phyloP scores from a whole-genome alignment of 2,329 filamentous ascomycete genomes.

The Colletotrichum endophyticum region DNA sequence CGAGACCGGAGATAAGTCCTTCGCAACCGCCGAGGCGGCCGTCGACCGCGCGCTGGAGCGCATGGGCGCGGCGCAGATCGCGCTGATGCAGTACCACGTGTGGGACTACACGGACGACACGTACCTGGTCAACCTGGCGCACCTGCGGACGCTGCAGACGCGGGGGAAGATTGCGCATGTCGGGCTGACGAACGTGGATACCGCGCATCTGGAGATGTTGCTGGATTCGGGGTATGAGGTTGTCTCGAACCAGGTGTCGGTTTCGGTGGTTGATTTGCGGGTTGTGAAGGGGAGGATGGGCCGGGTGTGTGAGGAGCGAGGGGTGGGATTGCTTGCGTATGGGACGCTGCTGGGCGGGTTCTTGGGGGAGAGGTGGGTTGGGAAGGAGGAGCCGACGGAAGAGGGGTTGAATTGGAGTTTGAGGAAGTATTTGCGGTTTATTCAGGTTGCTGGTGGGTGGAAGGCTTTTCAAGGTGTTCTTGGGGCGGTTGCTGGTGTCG shows the following conservation, averaged over 20 bases:
- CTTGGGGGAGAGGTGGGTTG: slow-evolving; percentile 26
- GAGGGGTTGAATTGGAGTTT: slow-evolving; percentile 25
- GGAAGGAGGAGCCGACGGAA: slow-evolving; percentile 11
- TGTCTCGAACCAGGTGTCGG: slow-evolving; percentile 13
- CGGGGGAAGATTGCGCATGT: not conserved
- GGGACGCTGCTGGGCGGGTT: slow-evolving; percentile 22
- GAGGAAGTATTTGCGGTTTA: slow-evolving; percentile 39
- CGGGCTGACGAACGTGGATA: slow-evolving; percentile 10
- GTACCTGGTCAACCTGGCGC: slow-evolving; percentile 7
- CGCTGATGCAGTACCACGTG: slow-evolving; percentile 7
- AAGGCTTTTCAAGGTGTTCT: slow-evolving; percentile 48
- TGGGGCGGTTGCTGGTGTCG: slow-evolving; percentile 37
- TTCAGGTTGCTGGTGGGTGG: slow-evolving; percentile 45
- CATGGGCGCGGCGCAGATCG: not conserved
- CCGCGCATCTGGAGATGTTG: slow-evolving; percentile 7
- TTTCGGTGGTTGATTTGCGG: not conserved
- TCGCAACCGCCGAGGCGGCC: not conserved
- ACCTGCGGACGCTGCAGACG: not conserved
- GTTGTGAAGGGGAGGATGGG: not conserved
- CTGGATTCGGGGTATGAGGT: not conserved
- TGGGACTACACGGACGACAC: slow-evolving; percentile 12
- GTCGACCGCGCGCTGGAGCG: not conserved
- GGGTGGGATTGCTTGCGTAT: not conserved
- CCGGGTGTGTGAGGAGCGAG: not conserved
- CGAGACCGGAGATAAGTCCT: not conserved